These are phyloP conservation scores for Closterium sp. DNA, from an alignment of 139 green algal genomes.

Conservation along the genomic window DNA sequence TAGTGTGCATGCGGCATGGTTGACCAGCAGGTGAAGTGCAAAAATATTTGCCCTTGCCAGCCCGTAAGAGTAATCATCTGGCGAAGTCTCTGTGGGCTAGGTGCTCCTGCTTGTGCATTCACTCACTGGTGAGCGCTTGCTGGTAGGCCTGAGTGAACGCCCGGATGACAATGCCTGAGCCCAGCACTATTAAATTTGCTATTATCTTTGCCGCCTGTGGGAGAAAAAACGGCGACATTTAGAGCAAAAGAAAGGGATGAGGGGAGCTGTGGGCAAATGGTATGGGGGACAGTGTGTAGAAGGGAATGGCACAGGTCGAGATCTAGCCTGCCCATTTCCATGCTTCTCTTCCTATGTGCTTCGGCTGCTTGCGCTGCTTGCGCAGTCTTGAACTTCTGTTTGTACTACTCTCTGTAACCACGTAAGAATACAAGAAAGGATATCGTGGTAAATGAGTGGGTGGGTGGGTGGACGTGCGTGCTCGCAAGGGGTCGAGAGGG, in stretches of 20 bases:
- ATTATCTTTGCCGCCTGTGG: slow-evolving; percentile 75
- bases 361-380: not conserved
- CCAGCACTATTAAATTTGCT: slow-evolving; percentile 83
- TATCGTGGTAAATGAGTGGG: not conserved
- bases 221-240: not conserved
- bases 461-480: not conserved
- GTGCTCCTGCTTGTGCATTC: not conserved
- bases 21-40: no score
- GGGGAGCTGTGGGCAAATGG: not conserved
- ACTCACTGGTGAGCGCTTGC: slow-evolving; percentile 83
- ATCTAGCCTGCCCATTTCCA: not conserved
- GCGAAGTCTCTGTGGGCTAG: no score
- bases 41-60: no score
- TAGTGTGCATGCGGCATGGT: no score
- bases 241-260: not conserved
- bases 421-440: not conserved
- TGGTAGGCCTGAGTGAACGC: slow-evolving; percentile 77
- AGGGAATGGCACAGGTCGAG: not conserved
- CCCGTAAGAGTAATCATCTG: no score
- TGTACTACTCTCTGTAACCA: not conserved
- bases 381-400: not conserved
- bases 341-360: not conserved
- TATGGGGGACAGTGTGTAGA: not conserved
- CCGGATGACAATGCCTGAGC: slow-evolving; percentile 74
- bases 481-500: no score